Evolutionary conservation across 306 rosid genomes (phyloP).

Genomic region (Sesbania bispinosa): DNA sequence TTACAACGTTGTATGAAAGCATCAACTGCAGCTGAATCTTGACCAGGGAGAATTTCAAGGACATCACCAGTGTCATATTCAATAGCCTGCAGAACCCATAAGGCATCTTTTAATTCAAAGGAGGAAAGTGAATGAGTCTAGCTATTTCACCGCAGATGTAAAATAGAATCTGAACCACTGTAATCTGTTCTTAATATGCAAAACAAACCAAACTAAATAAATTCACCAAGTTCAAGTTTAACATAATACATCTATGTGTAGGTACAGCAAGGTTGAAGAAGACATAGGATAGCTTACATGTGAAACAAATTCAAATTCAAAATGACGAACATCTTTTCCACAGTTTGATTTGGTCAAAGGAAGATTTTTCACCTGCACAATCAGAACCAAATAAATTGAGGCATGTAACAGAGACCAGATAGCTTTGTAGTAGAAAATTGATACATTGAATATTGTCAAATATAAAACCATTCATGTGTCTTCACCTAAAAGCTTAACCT

Average conservation of each 20-base stretch:
- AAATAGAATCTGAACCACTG: background rate
- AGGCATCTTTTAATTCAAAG: constrained; percentile 4
- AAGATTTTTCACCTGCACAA: constrained; percentile 66
- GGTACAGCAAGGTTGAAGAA: constrained; percentile 6
- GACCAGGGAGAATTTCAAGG: constrained; percentile 83
- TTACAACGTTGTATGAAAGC: constrained; percentile 65
- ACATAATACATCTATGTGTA: background rate
- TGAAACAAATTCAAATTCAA: constrained; percentile 75
- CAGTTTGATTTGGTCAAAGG: constrained; percentile 54
- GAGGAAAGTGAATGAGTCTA: constrained; percentile 19
- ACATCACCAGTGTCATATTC: constrained; percentile 71
- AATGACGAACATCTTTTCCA: constrained; percentile 81
- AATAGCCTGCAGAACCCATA: constrained; percentile 42
- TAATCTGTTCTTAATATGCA: background rate
- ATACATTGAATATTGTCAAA: background rate
- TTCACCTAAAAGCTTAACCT: background rate
- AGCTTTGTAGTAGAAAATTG: background rate
- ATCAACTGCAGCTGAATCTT: constrained; percentile 64
- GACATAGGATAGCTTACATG: constrained; percentile 49
- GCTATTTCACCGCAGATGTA: constrained; percentile 9
- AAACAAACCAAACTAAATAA: background rate
- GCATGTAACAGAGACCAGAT: background rate
- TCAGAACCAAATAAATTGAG: constrained; percentile 24
- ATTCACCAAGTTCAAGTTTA: background rate
- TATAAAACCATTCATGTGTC: background rate